These are phyloP conservation scores for Chrysanthemum lavandulifolium DNA, from an alignment of 129 eudicot genomes.

Conservation along the genomic window DNA sequence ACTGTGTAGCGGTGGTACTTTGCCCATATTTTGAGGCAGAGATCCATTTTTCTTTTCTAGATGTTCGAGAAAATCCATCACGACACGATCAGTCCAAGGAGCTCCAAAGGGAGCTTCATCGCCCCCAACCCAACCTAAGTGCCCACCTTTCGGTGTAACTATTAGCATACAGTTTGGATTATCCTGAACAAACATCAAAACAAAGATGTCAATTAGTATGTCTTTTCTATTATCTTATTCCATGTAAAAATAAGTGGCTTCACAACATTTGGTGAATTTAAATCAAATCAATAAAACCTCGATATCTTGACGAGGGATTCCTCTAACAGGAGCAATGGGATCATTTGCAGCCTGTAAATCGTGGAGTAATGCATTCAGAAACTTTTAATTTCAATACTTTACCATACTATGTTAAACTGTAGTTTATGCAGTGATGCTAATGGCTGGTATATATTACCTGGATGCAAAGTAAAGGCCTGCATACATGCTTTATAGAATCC, in stretches of 20 bases:
- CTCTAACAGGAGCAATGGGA: slow-evolving; percentile 94
- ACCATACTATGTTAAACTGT: no score
- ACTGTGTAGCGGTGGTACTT: slow-evolving; percentile 6
- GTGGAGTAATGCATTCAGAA: neutral
- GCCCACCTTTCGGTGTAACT: slow-evolving; percentile 92
- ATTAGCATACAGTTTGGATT: slow-evolving; percentile 71
- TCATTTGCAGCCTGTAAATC: slow-evolving; percentile 88
- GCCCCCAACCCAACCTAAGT: slow-evolving; percentile 92
- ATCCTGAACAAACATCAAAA: slow-evolving; percentile 43
- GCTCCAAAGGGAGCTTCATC: slow-evolving; percentile 72
- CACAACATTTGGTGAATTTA: no score
- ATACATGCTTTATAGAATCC: slow-evolving; percentile 57
- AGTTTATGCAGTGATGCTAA: no score
- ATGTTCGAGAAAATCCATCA: slow-evolving; percentile 82
- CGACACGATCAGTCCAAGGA: slow-evolving; percentile 94
- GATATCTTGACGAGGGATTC: slow-evolving; percentile 79
- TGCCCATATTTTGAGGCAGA: slow-evolving; percentile 11
- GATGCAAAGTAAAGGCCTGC: slow-evolving; percentile 84
- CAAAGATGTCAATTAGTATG: neutral
- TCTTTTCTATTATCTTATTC: neutral
- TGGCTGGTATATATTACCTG: slow-evolving; percentile 45
- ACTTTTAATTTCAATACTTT: no score
- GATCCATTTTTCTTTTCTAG: slow-evolving; percentile 35
- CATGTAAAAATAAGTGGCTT: no score
- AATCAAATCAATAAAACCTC: slow-evolving; percentile 35